Conservation (phyloP, 345 rosid genomes). For the Citrus cavaleriei region DNA sequence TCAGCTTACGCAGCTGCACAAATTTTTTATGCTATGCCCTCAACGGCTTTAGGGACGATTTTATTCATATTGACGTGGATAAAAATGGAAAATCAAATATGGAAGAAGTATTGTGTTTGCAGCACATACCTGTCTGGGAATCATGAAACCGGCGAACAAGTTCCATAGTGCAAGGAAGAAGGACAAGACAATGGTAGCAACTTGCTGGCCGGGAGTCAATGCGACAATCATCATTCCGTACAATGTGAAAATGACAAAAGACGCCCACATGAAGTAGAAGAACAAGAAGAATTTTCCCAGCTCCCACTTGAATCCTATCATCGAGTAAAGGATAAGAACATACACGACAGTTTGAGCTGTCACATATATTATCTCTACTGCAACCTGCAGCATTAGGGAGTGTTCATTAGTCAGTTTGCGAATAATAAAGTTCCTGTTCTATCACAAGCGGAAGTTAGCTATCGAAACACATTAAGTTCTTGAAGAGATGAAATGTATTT, state of each 20-base stretch:
- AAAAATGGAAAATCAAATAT: not conserved
- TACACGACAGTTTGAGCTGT: slow-evolving; percentile 50
- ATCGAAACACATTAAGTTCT: not conserved
- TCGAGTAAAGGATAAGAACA: slow-evolving; percentile 54
- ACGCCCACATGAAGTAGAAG: slow-evolving; percentile 52
- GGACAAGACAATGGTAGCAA: slow-evolving; percentile 65
- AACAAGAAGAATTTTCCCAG: slow-evolving; percentile 50
- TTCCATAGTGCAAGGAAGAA: slow-evolving; percentile 89
- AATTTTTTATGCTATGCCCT: not conserved
- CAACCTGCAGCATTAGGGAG: slow-evolving; percentile 44
- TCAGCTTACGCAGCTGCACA: not conserved
- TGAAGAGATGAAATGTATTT: not conserved
- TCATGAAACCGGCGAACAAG: slow-evolving; percentile 76
- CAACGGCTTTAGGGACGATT: not conserved
- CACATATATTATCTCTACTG: slow-evolving; percentile 58
- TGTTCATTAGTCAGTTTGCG: not conserved
- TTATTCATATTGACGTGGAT: not conserved
- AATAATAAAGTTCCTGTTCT: not conserved
- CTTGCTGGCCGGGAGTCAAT: slow-evolving; percentile 65
- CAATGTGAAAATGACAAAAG: slow-evolving; percentile 66
- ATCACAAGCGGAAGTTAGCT: not conserved
- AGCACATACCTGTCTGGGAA: slow-evolving; percentile 57
- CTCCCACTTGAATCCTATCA: slow-evolving; percentile 75
- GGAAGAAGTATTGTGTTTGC: not conserved
- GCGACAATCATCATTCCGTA: slow-evolving; percentile 85